These are phyloP conservation scores for Fusarium sp. DNA, from an alignment of 2,329 filamentous ascomycete species.

Conservation along the genomic window DNA sequence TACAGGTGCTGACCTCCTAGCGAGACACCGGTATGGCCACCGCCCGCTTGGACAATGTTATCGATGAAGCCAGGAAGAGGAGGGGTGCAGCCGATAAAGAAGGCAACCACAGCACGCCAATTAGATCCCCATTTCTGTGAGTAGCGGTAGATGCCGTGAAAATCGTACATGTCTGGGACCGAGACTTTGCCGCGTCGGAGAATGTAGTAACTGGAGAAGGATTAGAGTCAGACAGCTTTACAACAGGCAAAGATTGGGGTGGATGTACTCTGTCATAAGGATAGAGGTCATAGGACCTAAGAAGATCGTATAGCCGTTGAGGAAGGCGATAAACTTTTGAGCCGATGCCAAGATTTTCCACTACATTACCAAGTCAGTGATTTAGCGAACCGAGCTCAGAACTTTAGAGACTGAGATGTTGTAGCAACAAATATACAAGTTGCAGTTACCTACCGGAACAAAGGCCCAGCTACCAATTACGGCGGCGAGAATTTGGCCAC, in stretches of 20 bases:
- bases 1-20: not conserved
- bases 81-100: not conserved
- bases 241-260: rapidly evolving
- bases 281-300: slow-evolving; percentile 5
- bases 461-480: not conserved
- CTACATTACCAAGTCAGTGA: not conserved
- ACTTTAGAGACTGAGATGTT: not conserved
- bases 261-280: not conserved
- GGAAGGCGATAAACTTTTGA: not conserved
- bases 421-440: no score
- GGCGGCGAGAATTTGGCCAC: slow-evolving; percentile 1
- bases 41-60: not conserved
- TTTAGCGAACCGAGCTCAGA: no score
- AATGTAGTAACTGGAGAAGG: not conserved
- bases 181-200: not conserved
- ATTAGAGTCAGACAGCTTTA: not conserved
- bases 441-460: not conserved
- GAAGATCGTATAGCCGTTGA: not conserved
- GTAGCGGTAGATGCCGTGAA: slow-evolving; percentile 5
- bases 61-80: slow-evolving; percentile 4
- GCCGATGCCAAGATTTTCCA: slow-evolving; percentile 4
- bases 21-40: not conserved
- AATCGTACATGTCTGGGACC: not conserved
- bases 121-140: slow-evolving; percentile 3
- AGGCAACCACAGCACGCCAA: slow-evolving; percentile 5